A percentile compares a stretch with the other conserved stretches of the same genome.
Conservation (phyloP, 306 rosid species). For the Dalbergia oliveri region DNA sequence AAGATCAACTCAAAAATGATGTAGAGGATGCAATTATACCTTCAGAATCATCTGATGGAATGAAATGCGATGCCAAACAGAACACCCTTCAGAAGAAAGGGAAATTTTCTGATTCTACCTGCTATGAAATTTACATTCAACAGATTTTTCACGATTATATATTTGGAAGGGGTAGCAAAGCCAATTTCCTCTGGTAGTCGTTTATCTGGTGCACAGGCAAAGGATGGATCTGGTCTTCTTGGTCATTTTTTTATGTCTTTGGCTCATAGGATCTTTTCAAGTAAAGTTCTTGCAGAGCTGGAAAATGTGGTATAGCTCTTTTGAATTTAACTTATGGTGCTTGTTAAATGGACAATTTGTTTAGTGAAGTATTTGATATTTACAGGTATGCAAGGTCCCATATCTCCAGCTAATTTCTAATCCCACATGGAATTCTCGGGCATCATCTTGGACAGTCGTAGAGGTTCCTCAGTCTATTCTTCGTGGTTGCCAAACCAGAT, state of each 20-base stretch:
- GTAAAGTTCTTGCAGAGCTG: conserved; percentile 80
- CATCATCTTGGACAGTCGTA: conserved; percentile 90
- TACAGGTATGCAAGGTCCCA: conserved; percentile 80
- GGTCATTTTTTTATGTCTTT: conserved; percentile 89
- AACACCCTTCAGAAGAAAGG: conserved; percentile 59
- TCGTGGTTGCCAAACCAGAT: conserved; percentile 56
- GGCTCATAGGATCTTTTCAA: conserved; percentile 87
- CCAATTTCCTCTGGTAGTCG: conserved; percentile 53
- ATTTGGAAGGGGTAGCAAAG: conserved; percentile 68
- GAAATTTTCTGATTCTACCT: conserved; percentile 60
- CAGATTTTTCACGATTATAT: conserved; percentile 84
- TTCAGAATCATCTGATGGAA: conserved; percentile 78
- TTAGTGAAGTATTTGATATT: conserved; percentile 31
- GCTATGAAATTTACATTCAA: conserved; percentile 87
- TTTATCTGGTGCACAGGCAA: conserved; percentile 60
- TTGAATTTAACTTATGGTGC: conserved; percentile 32
- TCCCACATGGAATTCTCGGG: conserved; percentile 91
- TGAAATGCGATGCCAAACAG: conserved; percentile 62
- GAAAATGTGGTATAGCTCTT: conserved; percentile 77
- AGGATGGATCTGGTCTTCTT: conserved; percentile 81
- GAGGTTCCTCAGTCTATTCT: conserved; percentile 79
- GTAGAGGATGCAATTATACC: conserved; percentile 70
- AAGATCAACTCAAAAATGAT: conserved; percentile 53
- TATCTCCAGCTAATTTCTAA: conserved; percentile 79
- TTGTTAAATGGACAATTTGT: conserved; percentile 43